Evolutionary conservation across 2,329 filamentous ascomycete species (phyloP).

Genomic region (Sarocladiaceae sp.): DNA sequence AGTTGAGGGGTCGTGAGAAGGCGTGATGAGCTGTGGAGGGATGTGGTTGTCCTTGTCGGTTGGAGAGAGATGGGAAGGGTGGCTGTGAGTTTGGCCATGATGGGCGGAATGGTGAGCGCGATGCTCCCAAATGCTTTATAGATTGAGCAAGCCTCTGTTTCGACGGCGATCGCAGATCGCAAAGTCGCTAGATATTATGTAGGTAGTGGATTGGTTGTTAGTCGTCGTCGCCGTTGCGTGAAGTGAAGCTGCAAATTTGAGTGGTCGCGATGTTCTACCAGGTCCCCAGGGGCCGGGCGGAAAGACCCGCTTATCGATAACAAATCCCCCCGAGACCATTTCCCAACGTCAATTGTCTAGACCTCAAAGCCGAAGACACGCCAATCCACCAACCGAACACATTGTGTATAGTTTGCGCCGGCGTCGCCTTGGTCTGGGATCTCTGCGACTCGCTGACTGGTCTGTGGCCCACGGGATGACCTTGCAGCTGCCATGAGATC

Average conservation of each 20-base stretch:
- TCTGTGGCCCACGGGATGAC: too few relatives aligned
- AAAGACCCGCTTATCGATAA: conserved; percentile 11
- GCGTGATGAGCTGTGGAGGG: conserved; percentile 18
- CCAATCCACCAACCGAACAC: neutral
- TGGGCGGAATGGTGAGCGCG: conserved; percentile 22
- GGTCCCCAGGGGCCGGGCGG: conserved; percentile 1
- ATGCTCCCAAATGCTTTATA: conserved; percentile 10
- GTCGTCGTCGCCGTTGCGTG: neutral
- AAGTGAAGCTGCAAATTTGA: conserved; percentile 10
- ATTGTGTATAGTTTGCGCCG: neutral
- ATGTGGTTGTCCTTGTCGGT: conserved; percentile 13
- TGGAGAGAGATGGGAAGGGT: conserved; percentile 12
- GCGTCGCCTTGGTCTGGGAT: too few relatives aligned
- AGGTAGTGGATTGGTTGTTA: conserved; percentile 17
- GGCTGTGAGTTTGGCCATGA: conserved; percentile 21
- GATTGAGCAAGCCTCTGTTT: neutral
- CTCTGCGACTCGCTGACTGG: too few relatives aligned
- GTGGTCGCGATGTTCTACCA: conserved; percentile 2
- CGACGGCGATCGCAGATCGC: neutral
- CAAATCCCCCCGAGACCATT: neutral
- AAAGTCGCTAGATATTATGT: neutral
- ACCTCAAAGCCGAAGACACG: neutral
- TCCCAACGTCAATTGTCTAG: neutral
- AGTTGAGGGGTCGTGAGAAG: conserved; percentile 47
- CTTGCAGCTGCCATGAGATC: neutral